A percentile compares a stretch with the other conserved stretches of the same genome.
These are phyloP conservation scores for Corrigiola litoralis DNA, from an alignment of 179 eudicot species.

Conservation along the genomic window DNA sequence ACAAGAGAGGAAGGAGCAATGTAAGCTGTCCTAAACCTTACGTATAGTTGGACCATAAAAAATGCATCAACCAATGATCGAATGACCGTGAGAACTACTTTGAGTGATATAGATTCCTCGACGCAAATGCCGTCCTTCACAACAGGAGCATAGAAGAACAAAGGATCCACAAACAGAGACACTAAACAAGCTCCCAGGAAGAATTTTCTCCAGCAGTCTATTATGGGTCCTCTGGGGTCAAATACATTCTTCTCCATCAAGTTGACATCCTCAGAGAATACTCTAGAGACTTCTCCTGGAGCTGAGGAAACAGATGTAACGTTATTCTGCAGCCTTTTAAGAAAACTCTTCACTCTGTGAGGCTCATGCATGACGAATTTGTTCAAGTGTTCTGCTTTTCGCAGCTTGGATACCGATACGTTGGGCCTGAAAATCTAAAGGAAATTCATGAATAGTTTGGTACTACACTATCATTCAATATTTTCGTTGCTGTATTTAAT, in stretches of 20 bases:
- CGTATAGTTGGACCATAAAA: constrained; percentile 31
- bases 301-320: no score
- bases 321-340: no score
- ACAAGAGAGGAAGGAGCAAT: constrained; percentile 37
- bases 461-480: no score
- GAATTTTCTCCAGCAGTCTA: constrained; percentile 34
- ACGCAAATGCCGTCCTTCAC: constrained; percentile 26
- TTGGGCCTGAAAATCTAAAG: no score
- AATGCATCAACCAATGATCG: constrained; percentile 31
- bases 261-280: no score
- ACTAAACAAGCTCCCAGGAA: constrained; percentile 35
- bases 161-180: constrained; percentile 44
- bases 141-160: constrained; percentile 36
- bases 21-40: constrained; percentile 39
- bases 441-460: no score
- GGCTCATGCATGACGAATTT: no score
- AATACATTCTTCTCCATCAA: constrained; percentile 36
- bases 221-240: constrained; percentile 36
- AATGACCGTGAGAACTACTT: constrained; percentile 24
- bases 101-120: constrained; percentile 12
- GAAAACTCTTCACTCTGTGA: no score
- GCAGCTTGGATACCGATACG: no score
- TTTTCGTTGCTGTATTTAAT: no score
- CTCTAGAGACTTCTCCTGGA: no score
- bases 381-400: no score